These are phyloP conservation scores for Phylloporus scabripes DNA, from an alignment of 768 basidiomycete genomes.

Conservation along the genomic window DNA sequence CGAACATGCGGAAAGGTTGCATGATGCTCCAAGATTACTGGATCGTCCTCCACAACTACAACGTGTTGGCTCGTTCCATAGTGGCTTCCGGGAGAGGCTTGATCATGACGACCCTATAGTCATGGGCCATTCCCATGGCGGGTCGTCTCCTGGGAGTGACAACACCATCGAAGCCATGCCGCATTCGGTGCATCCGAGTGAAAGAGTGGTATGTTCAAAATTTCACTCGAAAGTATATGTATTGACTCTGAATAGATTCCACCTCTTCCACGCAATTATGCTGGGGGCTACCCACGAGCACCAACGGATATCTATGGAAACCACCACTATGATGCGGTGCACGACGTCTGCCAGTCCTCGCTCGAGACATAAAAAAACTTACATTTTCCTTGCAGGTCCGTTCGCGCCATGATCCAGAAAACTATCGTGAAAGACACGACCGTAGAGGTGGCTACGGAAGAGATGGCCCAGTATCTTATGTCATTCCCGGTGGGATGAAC, in stretches of 20 bases:
- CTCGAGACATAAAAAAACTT: background rate
- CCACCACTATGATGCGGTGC: constrained; percentile 16
- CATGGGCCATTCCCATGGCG: constrained; percentile 15
- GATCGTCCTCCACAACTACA: constrained; percentile 21
- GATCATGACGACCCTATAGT: constrained; percentile 19
- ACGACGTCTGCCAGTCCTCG: constrained; percentile 7
- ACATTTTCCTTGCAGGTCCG: constrained; percentile 14
- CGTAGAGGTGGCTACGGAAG: constrained; percentile 15
- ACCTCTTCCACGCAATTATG: constrained; percentile 23
- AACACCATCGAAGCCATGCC: constrained; percentile 29
- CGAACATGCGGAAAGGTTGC: constrained; percentile 14
- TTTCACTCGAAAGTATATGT: background rate
- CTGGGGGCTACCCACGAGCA: constrained; percentile 17
- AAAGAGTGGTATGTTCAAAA: constrained; percentile 23
- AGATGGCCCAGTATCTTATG: constrained; percentile 44
- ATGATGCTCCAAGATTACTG: constrained; percentile 17
- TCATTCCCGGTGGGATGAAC: constrained; percentile 59
- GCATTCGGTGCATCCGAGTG: constrained; percentile 14
- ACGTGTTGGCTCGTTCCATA: constrained; percentile 19
- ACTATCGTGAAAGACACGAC: constrained; percentile 20
- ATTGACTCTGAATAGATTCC: constrained; percentile 23
- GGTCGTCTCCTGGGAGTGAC: constrained; percentile 26
- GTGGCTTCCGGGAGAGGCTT: constrained; percentile 14
- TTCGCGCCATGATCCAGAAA: constrained; percentile 23
- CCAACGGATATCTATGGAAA: constrained; percentile 30